A percentile compares a stretch with the other conserved stretches of the same genome.
Conservation (phyloP, 1,284 basidiomycete species). For the Peniophora sp. region DNA sequence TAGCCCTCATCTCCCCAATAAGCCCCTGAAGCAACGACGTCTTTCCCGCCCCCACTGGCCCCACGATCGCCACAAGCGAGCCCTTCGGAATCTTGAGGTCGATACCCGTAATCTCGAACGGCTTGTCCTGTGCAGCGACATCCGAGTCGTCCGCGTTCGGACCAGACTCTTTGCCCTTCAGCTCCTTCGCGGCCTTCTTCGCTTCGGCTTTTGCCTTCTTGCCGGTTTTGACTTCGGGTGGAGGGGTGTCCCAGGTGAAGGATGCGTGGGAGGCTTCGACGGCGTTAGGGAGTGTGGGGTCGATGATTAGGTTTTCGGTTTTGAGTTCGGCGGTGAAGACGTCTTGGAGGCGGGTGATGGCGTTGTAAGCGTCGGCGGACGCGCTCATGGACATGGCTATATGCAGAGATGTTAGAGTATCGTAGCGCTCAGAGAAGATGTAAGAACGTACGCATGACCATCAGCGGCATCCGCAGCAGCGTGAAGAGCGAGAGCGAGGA, state of each 20-base stretch:
- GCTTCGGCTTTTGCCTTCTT: too few relatives aligned
- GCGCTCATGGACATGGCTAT: constrained; percentile 57
- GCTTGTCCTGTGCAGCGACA: too few relatives aligned
- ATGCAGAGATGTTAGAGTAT: constrained; percentile 23
- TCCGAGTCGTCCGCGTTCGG: too few relatives aligned
- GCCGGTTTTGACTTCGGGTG: too few relatives aligned
- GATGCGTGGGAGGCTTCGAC: constrained; percentile 45
- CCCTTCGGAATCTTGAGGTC: constrained; percentile 51
- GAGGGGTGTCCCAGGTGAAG: constrained; percentile 54
- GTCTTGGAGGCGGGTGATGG: constrained; percentile 41
- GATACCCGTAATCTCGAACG: constrained; percentile 38
- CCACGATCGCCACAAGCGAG: constrained; percentile 56
- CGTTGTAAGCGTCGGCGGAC: constrained; percentile 58
- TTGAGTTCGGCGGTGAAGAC: constrained; percentile 59
- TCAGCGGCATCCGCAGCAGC: constrained; percentile 6
- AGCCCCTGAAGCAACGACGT: constrained; percentile 63
- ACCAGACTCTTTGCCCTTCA: too few relatives aligned
- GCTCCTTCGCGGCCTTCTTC: too few relatives aligned
- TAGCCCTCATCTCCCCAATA: constrained; percentile 66
- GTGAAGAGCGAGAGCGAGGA: constrained; percentile 60
- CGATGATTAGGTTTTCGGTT: constrained; percentile 32
- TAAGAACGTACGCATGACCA: constrained; percentile 22
- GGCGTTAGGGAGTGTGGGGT: constrained; percentile 39
- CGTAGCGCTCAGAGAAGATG: constrained; percentile 60
- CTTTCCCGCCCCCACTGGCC: constrained; percentile 54